Base-by-base conservation (phyloP, 2,329 filamentous ascomycete genomes). In the Aspergillaceae sp. region DNA sequence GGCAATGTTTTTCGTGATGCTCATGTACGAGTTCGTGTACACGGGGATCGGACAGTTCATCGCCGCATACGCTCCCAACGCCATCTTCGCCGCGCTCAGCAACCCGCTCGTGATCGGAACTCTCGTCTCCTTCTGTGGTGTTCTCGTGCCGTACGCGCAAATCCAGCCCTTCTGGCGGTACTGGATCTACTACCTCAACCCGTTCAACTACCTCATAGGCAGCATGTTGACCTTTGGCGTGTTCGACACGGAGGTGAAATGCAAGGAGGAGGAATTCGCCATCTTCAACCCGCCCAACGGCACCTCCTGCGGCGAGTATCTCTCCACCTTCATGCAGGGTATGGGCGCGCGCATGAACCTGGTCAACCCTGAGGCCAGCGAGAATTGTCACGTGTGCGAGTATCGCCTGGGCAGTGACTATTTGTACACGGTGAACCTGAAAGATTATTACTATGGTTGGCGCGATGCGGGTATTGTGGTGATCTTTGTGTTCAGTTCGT, bases 11-110 rank as follows among this genome's bases (percentile, higher is more conserved):
- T 69, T 89, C 32, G 86, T 90, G 77, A 80, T 79, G 7, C 65
- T 88, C 51, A 72, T 88, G 2, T 87, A 87, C 67, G 86, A 81
- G 66, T 66, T 87, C 27, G 85, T 87, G 68, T 78, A 82, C 64
- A 77, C 75, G 29, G 79, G 73, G 56, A 88, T 82, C 78, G 86
- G 83, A 9, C 86, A 87, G 62, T 88, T 84, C 78, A 84, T 90
- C 54, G 83, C 82, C 48, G 84, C 86, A 0, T 87, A 87, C 61
- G 83, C 85, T 0, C 84, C 67, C 38, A 73, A 72, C 51, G 69
- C 86, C 0, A 79, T 74, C 47, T 86, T 87, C 62, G 84, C 83
- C 0, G 81, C 85, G 44, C 84, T 87, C 51, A 79, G 78, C 38
- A 86, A 87, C 57, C 84, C 84, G 0, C 83, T 87, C 67, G 82